Percentiles rank a stretch among this genome's conserved stretches.
These are phyloP conservation scores for Vigna reflexopilosa DNA, from an alignment of 306 rosid species.

Conservation along the genomic window DNA sequence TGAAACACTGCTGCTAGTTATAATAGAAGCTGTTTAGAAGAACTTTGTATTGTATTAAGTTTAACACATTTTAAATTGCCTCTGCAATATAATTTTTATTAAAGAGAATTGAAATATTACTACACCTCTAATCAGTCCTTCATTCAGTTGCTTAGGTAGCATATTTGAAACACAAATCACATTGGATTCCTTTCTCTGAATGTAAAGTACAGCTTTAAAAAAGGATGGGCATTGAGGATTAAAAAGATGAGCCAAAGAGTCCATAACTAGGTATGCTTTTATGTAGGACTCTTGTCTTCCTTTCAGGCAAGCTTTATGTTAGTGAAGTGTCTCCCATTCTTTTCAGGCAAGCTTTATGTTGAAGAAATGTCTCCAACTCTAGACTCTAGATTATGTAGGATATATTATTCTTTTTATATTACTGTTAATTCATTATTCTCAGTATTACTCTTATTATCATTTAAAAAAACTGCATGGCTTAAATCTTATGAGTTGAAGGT, in stretches of 20 bases:
- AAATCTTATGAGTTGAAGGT: conserved; percentile 33
- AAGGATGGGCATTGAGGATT: conserved; percentile 50
- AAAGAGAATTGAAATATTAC: background rate
- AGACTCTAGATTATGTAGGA: conserved; percentile 21
- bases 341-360: conserved; percentile 60
- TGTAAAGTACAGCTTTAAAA: conserved; percentile 51
- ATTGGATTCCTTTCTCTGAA: conserved; percentile 76
- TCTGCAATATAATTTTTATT: background rate
- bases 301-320: conserved; percentile 63
- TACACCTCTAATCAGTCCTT: background rate
- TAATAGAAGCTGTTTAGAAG: too few species aligned
- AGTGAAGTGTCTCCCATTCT: conserved; percentile 49
- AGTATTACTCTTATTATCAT: background rate
- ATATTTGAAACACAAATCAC: conserved; percentile 46
- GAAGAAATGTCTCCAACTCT: conserved; percentile 38
- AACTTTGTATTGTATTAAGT: conserved; percentile 3
- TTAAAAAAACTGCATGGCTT: conserved; percentile 33
- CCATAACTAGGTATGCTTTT: conserved; percentile 51
- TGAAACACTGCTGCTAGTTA: too few species aligned
- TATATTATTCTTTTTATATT: conserved; percentile 21
- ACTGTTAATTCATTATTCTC: conserved; percentile 9
- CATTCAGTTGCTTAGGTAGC: conserved; percentile 37
- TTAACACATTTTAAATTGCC: background rate
- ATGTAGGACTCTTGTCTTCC: conserved; percentile 60
- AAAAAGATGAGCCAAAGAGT: conserved; percentile 57